Evolutionary conservation across 768 basidiomycete genomes (phyloP).

Genomic region (Russula compacta): DNA sequence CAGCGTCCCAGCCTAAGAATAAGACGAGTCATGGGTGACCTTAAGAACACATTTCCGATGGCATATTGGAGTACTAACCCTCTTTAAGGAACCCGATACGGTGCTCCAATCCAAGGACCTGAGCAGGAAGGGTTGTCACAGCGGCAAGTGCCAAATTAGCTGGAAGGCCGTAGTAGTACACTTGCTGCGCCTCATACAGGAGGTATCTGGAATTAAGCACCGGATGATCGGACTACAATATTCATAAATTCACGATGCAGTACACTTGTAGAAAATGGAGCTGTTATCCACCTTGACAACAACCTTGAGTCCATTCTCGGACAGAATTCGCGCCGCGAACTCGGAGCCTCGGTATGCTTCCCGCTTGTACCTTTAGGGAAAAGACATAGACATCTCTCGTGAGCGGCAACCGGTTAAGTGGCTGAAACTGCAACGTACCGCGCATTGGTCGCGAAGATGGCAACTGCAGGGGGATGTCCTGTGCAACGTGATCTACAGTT

Average conservation of each 20-base stretch:
- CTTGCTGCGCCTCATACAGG: slow-evolving; percentile 62
- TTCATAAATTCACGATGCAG: not conserved
- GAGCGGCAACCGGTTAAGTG: slow-evolving; percentile 1
- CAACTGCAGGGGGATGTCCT: slow-evolving; percentile 59
- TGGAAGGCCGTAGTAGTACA: slow-evolving; percentile 55
- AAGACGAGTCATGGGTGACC: not conserved
- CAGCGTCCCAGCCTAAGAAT: slow-evolving; percentile 57
- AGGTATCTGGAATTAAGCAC: slow-evolving; percentile 56
- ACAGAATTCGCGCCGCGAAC: slow-evolving; percentile 52
- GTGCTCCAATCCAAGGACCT: slow-evolving; percentile 55
- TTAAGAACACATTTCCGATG: slow-evolving; percentile 30
- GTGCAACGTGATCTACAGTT: not conserved
- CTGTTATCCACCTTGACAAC: slow-evolving; percentile 44
- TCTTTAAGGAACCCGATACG: slow-evolving; percentile 58
- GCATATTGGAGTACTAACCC: slow-evolving; percentile 53
- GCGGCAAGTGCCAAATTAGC: slow-evolving; percentile 46
- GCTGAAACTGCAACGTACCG: slow-evolving; percentile 25
- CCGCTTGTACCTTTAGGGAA: slow-evolving; percentile 35
- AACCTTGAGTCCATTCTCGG: slow-evolving; percentile 47
- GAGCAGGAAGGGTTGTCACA: slow-evolving; percentile 57
- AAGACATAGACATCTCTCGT: not conserved
- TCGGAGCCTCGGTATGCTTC: slow-evolving; percentile 59
- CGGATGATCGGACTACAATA: slow-evolving; percentile 37
- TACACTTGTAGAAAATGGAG: not conserved
- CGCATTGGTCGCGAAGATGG: slow-evolving; percentile 74